Evolutionary conservation across 305 asterid genomes (phyloP).

Genomic region (Andrographis paniculata): DNA sequence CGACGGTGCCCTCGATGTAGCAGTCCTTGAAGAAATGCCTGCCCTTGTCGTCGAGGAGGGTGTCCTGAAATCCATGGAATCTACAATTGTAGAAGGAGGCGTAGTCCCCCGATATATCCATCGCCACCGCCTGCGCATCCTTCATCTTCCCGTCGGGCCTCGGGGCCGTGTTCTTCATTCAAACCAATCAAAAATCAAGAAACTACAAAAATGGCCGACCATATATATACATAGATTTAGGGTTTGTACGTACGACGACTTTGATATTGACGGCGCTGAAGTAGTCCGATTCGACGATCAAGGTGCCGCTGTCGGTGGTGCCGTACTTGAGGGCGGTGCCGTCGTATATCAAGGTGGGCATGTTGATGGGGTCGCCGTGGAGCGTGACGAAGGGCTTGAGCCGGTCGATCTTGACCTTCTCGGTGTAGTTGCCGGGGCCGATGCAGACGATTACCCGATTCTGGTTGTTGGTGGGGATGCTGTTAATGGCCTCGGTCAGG

Average conservation of each 20-base stretch:
- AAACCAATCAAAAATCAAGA: background rate
- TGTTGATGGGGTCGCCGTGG: conserved; percentile 47
- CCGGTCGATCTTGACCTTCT: conserved; percentile 36
- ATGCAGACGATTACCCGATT: conserved; percentile 40
- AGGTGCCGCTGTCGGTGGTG: no score
- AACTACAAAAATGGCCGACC: no score
- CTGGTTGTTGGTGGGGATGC: conserved; percentile 40
- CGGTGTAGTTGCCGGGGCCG: conserved; percentile 63
- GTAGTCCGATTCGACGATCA: no score
- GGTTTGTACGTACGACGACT: conserved; percentile 29
- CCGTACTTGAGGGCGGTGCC: conserved; percentile 33
- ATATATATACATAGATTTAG: no score
- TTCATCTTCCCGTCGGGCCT: conserved; percentile 39
- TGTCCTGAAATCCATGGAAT: conserved; percentile 79
- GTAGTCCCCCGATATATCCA: conserved; percentile 35
- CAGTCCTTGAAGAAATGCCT: conserved; percentile 70
- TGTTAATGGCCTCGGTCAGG: conserved; percentile 41
- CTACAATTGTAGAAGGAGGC: conserved; percentile 58
- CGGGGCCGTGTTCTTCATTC: conserved; percentile 55
- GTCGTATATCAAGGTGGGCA: conserved; percentile 30
- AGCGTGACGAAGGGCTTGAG: conserved; percentile 47
- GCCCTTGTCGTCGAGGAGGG: conserved; percentile 56
- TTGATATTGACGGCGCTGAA: conserved; percentile 11
- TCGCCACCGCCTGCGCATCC: conserved; percentile 53
- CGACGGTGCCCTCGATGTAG: conserved; percentile 77